phyloP scores from a whole-genome alignment of 1,284 basidiomycete species.

The Farysia itapuensis region DNA sequence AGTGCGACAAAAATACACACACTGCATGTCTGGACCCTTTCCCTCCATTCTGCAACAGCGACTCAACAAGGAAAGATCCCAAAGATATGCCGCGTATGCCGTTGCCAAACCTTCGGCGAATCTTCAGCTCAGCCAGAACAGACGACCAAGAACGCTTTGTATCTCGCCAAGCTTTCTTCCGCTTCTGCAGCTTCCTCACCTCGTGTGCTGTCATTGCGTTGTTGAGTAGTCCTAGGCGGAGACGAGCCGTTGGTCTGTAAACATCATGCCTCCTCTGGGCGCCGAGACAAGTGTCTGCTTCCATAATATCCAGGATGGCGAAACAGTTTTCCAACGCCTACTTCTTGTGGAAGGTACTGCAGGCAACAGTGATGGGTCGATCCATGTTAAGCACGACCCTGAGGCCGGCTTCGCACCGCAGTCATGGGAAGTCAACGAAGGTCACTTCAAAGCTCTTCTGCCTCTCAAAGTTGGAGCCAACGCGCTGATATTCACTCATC shows the following conservation, averaged over 20 bases:
- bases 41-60: no score
- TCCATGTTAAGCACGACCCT: conserved; percentile 4
- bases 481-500: conserved; percentile 7
- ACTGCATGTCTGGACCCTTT: no score
- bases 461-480: conserved; percentile 19
- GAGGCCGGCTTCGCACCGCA: conserved; percentile 11
- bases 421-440: conserved; percentile 27
- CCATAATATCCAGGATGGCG: conserved; percentile 11
- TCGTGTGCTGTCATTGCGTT: conserved; percentile 39
- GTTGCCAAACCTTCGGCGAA: conserved; percentile 32
- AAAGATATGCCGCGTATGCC: no score
- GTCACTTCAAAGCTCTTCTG: conserved; percentile 32
- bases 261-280: neutral
- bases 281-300: conserved; percentile 1
- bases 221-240: conserved; percentile 19
- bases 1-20: no score
- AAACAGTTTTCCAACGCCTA: conserved; percentile 24
- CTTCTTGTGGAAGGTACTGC: conserved; percentile 21
- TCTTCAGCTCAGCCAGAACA: conserved; percentile 29
- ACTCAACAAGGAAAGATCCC: no score
- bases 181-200: conserved; percentile 31
- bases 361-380: neutral
- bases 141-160: conserved; percentile 30
- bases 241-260: conserved; percentile 5
- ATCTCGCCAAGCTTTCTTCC: conserved; percentile 38